Evolutionary conservation across 768 basidiomycete species (phyloP).

Genomic region (Pulveroboletus sp.): DNA sequence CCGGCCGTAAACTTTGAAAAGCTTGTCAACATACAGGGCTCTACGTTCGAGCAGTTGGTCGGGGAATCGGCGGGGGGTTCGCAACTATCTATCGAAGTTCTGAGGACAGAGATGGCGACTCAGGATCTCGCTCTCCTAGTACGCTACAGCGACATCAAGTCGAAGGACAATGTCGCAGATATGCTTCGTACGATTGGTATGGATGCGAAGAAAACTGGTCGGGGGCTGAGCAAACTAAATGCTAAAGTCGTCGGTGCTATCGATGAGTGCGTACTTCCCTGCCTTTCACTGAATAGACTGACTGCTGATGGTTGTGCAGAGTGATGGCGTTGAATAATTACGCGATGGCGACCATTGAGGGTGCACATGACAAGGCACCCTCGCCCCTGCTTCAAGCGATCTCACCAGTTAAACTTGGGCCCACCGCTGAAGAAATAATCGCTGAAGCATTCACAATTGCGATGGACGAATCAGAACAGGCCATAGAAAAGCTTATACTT

Average conservation of each 20-base stretch:
- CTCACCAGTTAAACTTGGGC: conserved; percentile 36
- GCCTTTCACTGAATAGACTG: neutral
- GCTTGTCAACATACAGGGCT: conserved; percentile 57
- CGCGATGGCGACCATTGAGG: conserved; percentile 57
- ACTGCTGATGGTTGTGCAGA: conserved; percentile 33
- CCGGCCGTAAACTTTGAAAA: conserved; percentile 57
- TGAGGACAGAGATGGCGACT: conserved; percentile 78
- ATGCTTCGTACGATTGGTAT: conserved; percentile 51
- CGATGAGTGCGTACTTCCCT: conserved; percentile 52
- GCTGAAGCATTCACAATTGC: conserved; percentile 55
- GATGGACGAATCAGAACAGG: conserved; percentile 54
- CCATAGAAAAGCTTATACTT: conserved; percentile 56
- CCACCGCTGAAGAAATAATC: conserved; percentile 45
- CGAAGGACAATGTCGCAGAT: conserved; percentile 55
- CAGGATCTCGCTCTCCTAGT: conserved; percentile 64
- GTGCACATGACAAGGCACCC: conserved; percentile 27
- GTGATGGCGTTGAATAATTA: conserved; percentile 75
- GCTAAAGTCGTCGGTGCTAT: conserved; percentile 72
- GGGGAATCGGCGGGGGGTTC: conserved; percentile 59
- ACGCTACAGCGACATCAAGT: conserved; percentile 57
- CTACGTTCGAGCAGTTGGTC: conserved; percentile 60
- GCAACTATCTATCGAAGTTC: conserved; percentile 61
- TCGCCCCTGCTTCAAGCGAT: conserved; percentile 34
- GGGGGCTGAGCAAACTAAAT: conserved; percentile 59
- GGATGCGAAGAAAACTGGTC: conserved; percentile 59